Percentiles rank a stretch among this genome's conserved stretches.
Conservation (phyloP, 768 basidiomycete species). For the Ephemerocybe angulata region DNA sequence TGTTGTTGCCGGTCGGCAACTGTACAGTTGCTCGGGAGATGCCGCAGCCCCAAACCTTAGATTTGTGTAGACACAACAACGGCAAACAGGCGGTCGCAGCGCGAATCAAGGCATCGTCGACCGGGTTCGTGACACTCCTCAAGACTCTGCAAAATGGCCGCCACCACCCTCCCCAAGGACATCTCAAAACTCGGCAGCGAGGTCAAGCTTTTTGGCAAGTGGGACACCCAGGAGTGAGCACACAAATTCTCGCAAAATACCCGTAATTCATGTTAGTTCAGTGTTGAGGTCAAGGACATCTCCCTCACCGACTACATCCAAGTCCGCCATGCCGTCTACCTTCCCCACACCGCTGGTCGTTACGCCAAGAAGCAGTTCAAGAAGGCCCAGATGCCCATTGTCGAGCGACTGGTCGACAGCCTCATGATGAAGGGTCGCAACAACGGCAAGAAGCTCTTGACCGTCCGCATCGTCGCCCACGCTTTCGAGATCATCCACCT, state of each 20-base stretch:
- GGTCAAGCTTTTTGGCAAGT: slow-evolving; percentile 97
- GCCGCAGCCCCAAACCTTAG: slow-evolving; percentile 45
- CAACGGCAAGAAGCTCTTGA: slow-evolving; percentile 99
- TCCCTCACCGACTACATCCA: slow-evolving; percentile 99
- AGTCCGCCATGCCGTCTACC: slow-evolving; percentile 94
- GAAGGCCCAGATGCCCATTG: slow-evolving; percentile 99
- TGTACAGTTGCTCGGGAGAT: slow-evolving; percentile 41
- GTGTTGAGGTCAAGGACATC: slow-evolving; percentile 99
- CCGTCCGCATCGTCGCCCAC: slow-evolving; percentile 98
- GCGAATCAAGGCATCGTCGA: slow-evolving; percentile 24
- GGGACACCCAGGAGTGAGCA: slow-evolving; percentile 94
- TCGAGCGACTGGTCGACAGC: slow-evolving; percentile 97
- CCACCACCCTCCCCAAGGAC: slow-evolving; percentile 76
- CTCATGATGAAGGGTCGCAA: slow-evolving; percentile 99
- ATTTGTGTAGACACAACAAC: slow-evolving; percentile 41
- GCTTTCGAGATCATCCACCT: slow-evolving; percentile 99
- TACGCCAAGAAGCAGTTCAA: slow-evolving; percentile 99
- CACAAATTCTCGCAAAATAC: slow-evolving; percentile 4
- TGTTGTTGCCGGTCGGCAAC: slow-evolving; percentile 20
- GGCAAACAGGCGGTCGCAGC: slow-evolving; percentile 43
- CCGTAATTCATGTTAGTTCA: slow-evolving; percentile 25
- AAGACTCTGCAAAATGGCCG: slow-evolving; percentile 51
- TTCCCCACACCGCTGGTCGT: slow-evolving; percentile 98
- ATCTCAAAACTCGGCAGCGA: slow-evolving; percentile 78
- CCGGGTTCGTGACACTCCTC: slow-evolving; percentile 30